These are phyloP conservation scores for Tetrahymena thermophila DNA, from an alignment of 73 alveolate species.

Conservation along the genomic window DNA sequence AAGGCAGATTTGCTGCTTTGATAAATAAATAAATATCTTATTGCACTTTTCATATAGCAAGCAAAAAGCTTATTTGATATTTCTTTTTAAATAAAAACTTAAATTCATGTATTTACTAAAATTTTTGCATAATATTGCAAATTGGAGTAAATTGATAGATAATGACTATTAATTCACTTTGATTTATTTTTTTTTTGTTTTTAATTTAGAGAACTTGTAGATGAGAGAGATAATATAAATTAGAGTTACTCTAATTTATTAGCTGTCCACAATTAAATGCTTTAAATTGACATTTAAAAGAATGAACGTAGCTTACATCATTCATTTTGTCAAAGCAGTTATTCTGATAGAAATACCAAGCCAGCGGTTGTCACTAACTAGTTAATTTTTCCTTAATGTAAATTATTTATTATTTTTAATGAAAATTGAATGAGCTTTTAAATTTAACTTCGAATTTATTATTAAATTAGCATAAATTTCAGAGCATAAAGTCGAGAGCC, in stretches of 20 bases:
- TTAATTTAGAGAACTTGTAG: neutral
- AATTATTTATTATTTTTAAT: neutral
- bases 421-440: neutral
- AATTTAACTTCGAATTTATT: neutral
- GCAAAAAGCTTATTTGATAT: neutral
- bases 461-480: neutral
- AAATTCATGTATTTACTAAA: too few species aligned
- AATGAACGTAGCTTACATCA: neutral
- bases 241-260: neutral
- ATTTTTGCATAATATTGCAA: neutral
- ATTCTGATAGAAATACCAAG: neutral
- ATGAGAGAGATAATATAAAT: neutral
- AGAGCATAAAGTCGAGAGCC: neutral
- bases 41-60: neutral
- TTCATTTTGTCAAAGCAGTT: neutral
- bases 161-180: neutral
- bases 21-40: neutral
- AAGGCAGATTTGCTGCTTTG: neutral
- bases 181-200: neutral
- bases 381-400: neutral
- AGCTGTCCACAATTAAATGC: neutral
- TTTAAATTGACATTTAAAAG: neutral
- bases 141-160: neutral
- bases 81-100: too few species aligned
- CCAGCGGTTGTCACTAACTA: neutral